Conservation (phyloP, 768 basidiomycete genomes). For the Auricularia cornea region DNA sequence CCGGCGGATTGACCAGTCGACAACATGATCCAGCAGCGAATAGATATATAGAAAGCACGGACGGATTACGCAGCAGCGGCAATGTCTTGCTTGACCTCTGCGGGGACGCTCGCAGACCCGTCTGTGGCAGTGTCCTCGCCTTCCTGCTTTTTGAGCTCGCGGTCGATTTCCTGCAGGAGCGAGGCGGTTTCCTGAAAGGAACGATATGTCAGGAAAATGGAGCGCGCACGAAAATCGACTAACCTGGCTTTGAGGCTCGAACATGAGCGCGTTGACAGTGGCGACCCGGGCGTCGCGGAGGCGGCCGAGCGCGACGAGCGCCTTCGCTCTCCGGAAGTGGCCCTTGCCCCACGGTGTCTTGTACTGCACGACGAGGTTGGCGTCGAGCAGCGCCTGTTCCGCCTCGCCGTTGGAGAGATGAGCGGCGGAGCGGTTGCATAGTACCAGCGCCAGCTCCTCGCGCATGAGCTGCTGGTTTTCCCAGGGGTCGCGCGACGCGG, state of each 20-base stretch:
- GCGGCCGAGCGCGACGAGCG: conserved; percentile 62
- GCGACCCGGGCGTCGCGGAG: conserved; percentile 31
- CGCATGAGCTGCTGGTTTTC: conserved; percentile 74
- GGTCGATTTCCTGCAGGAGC: too few relatives aligned
- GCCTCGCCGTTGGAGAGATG: conserved; percentile 69
- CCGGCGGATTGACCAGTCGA: too few relatives aligned
- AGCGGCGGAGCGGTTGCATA: conserved; percentile 90
- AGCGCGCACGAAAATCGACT: neutral
- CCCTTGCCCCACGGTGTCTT: conserved; percentile 92
- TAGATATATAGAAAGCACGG: too few relatives aligned
- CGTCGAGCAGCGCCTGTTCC: conserved; percentile 74
- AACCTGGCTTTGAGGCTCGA: neutral
- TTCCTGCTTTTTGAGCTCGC: too few relatives aligned
- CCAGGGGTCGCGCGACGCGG: conserved; percentile 80
- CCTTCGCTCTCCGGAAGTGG: conserved; percentile 89
- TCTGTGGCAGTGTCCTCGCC: too few relatives aligned
- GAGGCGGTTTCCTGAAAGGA: too few relatives aligned
- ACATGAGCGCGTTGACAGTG: neutral
- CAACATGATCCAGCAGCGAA: too few relatives aligned
- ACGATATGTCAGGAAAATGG: too few relatives aligned
- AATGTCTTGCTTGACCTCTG: too few relatives aligned
- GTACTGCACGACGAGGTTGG: conserved; percentile 79
- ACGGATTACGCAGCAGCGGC: too few relatives aligned
- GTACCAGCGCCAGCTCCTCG: conserved; percentile 82
- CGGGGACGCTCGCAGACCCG: too few relatives aligned